Conservation (phyloP, 1,139 yeast species). For the Blastobotrys arbuscula region DNA sequence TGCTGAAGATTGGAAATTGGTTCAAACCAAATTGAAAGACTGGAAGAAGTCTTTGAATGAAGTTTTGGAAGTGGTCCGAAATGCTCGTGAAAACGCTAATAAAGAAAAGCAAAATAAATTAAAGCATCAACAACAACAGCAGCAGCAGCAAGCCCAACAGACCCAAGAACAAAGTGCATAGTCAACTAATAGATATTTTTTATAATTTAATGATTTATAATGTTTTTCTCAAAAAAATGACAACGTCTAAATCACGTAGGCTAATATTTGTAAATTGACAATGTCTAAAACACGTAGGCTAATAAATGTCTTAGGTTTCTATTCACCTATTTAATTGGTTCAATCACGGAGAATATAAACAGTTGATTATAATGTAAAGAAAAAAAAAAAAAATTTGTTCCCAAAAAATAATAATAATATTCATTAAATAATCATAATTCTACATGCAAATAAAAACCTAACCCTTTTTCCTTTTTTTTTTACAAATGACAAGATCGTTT, state of each 20-base stretch:
- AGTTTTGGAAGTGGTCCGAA: slow-evolving; percentile 32
- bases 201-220: too few species aligned
- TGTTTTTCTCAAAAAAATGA: too few species aligned
- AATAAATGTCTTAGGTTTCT: too few species aligned
- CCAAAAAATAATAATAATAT: neutral
- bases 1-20: slow-evolving; percentile 36
- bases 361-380: neutral
- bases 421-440: neutral
- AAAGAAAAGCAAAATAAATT: slow-evolving; percentile 21
- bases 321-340: too few species aligned
- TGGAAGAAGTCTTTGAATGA: slow-evolving; percentile 38
- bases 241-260: too few species aligned
- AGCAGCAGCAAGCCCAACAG: slow-evolving; percentile 7
- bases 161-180: neutral
- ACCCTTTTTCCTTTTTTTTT: too few species aligned
- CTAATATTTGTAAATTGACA: too few species aligned
- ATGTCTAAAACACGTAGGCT: too few species aligned
- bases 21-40: slow-evolving; percentile 32
- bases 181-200: too few species aligned
- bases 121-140: slow-evolving; percentile 12
- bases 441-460: too few species aligned
- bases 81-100: slow-evolving; percentile 30
- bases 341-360: too few species aligned
- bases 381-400: neutral
- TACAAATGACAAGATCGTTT: slow-evolving; percentile 32